phyloP scores from a whole-genome alignment of 2,329 filamentous ascomycete species.

The Clonostachys sp. region DNA sequence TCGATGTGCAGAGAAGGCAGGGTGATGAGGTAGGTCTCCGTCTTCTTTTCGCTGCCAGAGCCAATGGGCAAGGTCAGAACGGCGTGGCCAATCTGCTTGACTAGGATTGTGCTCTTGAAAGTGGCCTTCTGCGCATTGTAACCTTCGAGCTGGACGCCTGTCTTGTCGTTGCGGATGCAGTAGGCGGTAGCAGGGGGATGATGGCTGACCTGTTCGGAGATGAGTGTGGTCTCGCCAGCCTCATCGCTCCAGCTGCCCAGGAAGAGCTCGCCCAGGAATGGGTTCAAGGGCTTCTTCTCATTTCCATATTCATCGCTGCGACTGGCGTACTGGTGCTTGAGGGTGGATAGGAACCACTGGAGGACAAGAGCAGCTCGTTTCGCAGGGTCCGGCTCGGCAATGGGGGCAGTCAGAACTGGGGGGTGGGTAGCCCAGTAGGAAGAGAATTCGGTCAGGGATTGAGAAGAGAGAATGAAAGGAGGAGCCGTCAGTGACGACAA shows the following conservation, averaged over 20 bases:
- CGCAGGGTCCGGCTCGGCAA: conserved; percentile 71
- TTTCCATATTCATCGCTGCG: conserved; percentile 77
- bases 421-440: conserved; percentile 82
- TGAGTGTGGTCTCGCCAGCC: conserved; percentile 75
- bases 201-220: conserved; percentile 93
- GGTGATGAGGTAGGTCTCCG: conserved; percentile 82
- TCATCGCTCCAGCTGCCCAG: conserved; percentile 84
- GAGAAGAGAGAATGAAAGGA: conserved; percentile 76
- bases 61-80: conserved; percentile 65
- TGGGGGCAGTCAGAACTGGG: conserved; percentile 73
- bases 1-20: conserved; percentile 91
- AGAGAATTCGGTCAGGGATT: conserved; percentile 75
- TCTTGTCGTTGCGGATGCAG: conserved; percentile 79
- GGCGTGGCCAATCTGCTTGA: conserved; percentile 92
- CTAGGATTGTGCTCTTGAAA: conserved; percentile 88
- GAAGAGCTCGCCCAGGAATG: conserved; percentile 93
- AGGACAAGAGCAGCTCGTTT: conserved; percentile 84
- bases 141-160: conserved; percentile 75
- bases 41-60: conserved; percentile 20
- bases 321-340: conserved; percentile 79
- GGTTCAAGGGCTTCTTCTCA: conserved; percentile 97
- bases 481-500: conserved; percentile 76
- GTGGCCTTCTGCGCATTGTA: conserved; percentile 97
- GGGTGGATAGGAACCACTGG: conserved; percentile 91
- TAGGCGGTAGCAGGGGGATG: conserved; percentile 96